Evolutionary conservation across 148 eudicot genomes (phyloP), one percentile per base, ranked within the genome.

Genomic region (Pharnaceum exiguum): DNA sequence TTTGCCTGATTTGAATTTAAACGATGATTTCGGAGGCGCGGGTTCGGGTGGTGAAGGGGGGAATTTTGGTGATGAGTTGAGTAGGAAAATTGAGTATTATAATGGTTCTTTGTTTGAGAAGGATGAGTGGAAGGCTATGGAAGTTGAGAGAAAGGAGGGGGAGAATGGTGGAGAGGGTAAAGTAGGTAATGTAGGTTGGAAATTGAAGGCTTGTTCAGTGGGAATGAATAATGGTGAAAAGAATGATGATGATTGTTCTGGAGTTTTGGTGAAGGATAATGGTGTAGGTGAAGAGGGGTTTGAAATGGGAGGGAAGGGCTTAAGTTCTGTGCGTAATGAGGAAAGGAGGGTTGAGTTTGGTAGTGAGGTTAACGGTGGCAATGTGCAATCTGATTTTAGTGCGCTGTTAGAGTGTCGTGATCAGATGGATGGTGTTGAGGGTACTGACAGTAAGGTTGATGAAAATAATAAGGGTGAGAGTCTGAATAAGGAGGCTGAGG

Each of bases 1-100:
- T 10, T 40, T 65, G 6, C 56, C 60, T 55, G 73, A 66, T 57
- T 58, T 61, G 71, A 69, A 67, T 72, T 31, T 44, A n/a, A 42
- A 24, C 23, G 70, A 55, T n/a, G 67, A 53, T 5, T 33, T 19
- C n/a, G n/a, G n/a, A 7, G 56, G 53, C 38, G 60, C 17, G 17
- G 39, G 48, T 75, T 61, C 31, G 44, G 10, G 16, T 36, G 36
- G 56, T 38, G 66, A 42, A 59, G 54, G 38, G 35, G 70, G 15
- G 8, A 47, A 30, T 11, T 48, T 38, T 22, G n/a, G 45, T 40
- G 15, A 46, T 60, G 60, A 59, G 62, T 50, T 52, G 46, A 45
- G 47, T 10, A 43, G 43, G 29, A 23, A 0, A 12, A 39, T 40
- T 24, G 67, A 51, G 33, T 29, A 33, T 40, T 19, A 31, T 2